These are phyloP conservation scores for Cyberlindnera mrakii DNA, from an alignment of 805 yeast species.

Conservation along the genomic window DNA sequence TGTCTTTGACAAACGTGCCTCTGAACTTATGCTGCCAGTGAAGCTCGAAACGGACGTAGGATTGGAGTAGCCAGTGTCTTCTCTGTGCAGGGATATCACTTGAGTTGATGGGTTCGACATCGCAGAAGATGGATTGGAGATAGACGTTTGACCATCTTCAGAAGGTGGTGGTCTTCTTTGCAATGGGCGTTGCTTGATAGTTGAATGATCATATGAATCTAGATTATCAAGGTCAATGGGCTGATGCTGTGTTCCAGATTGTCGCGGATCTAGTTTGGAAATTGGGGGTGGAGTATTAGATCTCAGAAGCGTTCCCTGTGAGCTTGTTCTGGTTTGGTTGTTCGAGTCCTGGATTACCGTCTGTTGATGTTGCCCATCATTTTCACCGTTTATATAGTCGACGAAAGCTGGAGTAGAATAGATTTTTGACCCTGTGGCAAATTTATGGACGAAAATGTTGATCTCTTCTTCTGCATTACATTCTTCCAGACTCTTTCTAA, in stretches of 20 bases:
- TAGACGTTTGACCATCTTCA: slow-evolving; percentile 24
- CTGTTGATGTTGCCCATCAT: slow-evolving; percentile 21
- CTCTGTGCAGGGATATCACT: slow-evolving; percentile 15
- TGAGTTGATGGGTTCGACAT: slow-evolving; percentile 14
- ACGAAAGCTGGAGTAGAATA: slow-evolving; percentile 55
- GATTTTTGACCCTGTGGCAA: slow-evolving; percentile 62
- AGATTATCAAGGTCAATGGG: slow-evolving; percentile 1
- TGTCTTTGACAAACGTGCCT: slow-evolving; percentile 19
- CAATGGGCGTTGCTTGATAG: slow-evolving; percentile 4
- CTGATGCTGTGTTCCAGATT: slow-evolving; percentile 3
- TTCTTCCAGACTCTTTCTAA: slow-evolving; percentile 61
- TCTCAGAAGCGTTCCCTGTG: slow-evolving; percentile 13
- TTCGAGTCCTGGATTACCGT: slow-evolving; percentile 6
- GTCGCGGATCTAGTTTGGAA: neutral
- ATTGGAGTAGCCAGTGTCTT: slow-evolving; percentile 21
- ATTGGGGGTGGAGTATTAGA: neutral
- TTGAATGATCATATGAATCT: slow-evolving; percentile 6
- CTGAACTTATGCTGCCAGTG: slow-evolving; percentile 19
- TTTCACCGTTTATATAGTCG: slow-evolving; percentile 46
- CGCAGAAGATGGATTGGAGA: slow-evolving; percentile 20
- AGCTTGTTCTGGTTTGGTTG: slow-evolving; percentile 25
- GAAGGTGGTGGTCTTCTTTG: slow-evolving; percentile 27
- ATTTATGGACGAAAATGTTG: slow-evolving; percentile 41
- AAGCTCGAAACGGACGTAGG: slow-evolving; percentile 26
- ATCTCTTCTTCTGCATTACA: slow-evolving; percentile 61